phyloP scores from a whole-genome alignment of 495 filamentous ascomycete genomes.

The Aspergillus campestris region DNA sequence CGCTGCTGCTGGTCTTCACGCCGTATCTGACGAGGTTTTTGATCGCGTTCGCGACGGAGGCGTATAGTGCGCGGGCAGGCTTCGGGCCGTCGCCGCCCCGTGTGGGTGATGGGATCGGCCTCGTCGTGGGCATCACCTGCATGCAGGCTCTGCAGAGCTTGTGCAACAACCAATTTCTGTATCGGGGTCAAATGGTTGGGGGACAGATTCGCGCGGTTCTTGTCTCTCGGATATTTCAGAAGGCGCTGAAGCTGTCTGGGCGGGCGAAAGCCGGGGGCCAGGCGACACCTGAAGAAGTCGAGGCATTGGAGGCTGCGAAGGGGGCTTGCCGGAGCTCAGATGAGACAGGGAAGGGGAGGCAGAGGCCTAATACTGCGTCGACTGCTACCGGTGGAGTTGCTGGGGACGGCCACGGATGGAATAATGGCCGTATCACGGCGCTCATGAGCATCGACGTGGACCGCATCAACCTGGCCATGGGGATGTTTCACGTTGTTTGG shows the following conservation, averaged over 20 bases:
- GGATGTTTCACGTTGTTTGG: slow-evolving; percentile 87
- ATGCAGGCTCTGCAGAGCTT: slow-evolving; percentile 72
- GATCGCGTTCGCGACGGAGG: slow-evolving; percentile 70
- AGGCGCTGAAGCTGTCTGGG: slow-evolving; percentile 72
- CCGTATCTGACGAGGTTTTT: slow-evolving; percentile 67
- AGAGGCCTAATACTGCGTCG: slow-evolving; percentile 11
- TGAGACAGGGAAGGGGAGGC: slow-evolving; percentile 20
- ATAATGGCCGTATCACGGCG: slow-evolving; percentile 81
- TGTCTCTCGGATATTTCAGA: slow-evolving; percentile 69
- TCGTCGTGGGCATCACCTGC: slow-evolving; percentile 63
- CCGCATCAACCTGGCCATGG: slow-evolving; percentile 74
- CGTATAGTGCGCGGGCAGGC: slow-evolving; percentile 50
- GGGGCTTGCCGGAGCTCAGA: slow-evolving; percentile 30
- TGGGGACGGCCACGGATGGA: slow-evolving; percentile 73
- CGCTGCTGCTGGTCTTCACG: slow-evolving; percentile 63
- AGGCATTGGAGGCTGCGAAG: slow-evolving; percentile 30
- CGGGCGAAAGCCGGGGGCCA: slow-evolving; percentile 64
- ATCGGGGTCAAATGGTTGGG: slow-evolving; percentile 70
- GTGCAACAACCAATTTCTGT: slow-evolving; percentile 73
- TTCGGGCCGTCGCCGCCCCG: slow-evolving; percentile 42
- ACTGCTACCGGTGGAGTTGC: too few species aligned
- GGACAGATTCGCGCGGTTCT: slow-evolving; percentile 67
- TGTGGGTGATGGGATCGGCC: slow-evolving; percentile 60
- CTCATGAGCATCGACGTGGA: slow-evolving; percentile 92
- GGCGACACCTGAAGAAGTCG: slow-evolving; percentile 31